Conservation (phyloP, 176 grass and related monocot genomes). For the Cenchrus americanus region DNA sequence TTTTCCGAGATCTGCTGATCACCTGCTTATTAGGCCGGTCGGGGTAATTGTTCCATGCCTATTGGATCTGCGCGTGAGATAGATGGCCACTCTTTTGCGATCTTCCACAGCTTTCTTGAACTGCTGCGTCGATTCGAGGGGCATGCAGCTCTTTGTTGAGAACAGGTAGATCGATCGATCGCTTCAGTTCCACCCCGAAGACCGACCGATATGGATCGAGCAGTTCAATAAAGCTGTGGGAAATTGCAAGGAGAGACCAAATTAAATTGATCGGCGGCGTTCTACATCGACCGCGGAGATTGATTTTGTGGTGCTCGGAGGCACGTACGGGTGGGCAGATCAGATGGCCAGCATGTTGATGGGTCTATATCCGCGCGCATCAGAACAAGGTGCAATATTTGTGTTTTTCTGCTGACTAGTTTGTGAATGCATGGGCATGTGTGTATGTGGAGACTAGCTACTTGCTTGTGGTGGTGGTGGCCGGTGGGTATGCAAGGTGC, state of each 20-base stretch:
- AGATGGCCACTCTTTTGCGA: conserved; percentile 78
- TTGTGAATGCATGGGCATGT: not conserved
- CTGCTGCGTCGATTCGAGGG: conserved; percentile 44
- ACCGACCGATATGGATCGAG: not conserved
- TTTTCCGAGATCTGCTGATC: not conserved
- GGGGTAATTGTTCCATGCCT: conserved; percentile 3
- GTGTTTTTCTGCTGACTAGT: not conserved
- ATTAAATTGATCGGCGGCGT: rapidly evolving
- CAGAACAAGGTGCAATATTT: not conserved
- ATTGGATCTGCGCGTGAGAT: conserved; percentile 18
- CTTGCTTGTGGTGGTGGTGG: too few relatives aligned
- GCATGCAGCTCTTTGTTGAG: not conserved
- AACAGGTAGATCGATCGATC: not conserved
- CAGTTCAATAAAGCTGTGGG: conserved; percentile 99
- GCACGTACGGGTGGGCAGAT: not conserved
- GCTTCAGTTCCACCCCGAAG: not conserved
- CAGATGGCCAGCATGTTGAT: not conserved
- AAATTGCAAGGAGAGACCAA: conserved; percentile 80
- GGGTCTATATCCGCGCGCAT: not conserved
- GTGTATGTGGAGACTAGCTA: not conserved
- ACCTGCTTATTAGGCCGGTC: too few relatives aligned
- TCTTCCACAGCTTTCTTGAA: conserved; percentile 99
- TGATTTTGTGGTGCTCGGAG: too few relatives aligned
- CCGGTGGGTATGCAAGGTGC: too few relatives aligned
- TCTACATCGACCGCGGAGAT: not conserved